Evolutionary conservation across 352 stramenopile genomes (phyloP).

Genomic region (Phytophthora tentaculata): DNA sequence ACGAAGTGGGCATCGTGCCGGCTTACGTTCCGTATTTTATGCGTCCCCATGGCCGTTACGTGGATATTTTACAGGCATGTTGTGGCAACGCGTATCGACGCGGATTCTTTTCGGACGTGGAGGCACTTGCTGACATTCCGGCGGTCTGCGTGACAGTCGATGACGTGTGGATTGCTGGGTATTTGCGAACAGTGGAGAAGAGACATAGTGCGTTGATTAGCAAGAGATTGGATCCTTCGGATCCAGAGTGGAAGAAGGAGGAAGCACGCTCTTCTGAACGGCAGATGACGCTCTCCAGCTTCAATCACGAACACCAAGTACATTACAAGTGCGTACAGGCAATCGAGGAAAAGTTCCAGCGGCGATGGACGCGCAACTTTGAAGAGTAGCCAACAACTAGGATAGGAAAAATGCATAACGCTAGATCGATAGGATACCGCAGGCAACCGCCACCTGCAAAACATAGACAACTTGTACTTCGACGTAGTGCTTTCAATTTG

Average conservation of each 20-base stretch:
- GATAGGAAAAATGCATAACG: conserved; percentile 13
- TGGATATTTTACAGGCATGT: conserved; percentile 79
- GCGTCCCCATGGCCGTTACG: conserved; percentile 69
- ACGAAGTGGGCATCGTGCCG: conserved; percentile 75
- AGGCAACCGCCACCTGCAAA: too few species aligned
- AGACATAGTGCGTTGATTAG: conserved; percentile 70
- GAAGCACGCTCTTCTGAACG: conserved; percentile 48
- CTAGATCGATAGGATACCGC: conserved; percentile 1
- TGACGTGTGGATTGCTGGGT: conserved; percentile 85
- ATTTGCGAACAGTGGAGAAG: conserved; percentile 72
- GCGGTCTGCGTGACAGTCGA: conserved; percentile 79
- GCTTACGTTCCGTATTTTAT: conserved; percentile 88
- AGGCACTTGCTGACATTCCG: conserved; percentile 72
- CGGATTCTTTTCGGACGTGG: conserved; percentile 76
- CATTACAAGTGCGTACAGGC: conserved; percentile 86
- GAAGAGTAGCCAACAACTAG: conserved; percentile 52
- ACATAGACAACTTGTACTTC: background rate
- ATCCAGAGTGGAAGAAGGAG: conserved; percentile 71
- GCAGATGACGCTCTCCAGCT: conserved; percentile 81
- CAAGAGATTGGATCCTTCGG: conserved; percentile 74
- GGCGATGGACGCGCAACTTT: conserved; percentile 74
- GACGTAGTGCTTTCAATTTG: background rate
- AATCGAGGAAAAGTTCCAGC: conserved; percentile 68
- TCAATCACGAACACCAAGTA: conserved; percentile 81
- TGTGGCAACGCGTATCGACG: conserved; percentile 78